Evolutionary conservation across 371 early-diverging fungal genomes (phyloP).

Genomic region (Dinochytrium kinnereticum): DNA sequence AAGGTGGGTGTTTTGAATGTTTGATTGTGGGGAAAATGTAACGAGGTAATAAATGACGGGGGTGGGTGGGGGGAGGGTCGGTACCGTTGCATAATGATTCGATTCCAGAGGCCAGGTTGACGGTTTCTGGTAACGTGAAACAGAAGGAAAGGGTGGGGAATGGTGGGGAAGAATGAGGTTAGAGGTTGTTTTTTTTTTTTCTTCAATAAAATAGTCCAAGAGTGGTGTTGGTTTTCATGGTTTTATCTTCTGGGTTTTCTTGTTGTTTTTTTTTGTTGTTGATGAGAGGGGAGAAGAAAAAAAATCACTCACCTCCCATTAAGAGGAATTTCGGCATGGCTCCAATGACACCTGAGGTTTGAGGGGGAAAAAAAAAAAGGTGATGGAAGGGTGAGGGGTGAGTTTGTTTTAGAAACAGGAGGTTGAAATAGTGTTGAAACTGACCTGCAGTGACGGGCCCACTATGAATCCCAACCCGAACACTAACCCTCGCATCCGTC

Average conservation of each 20-base stretch:
- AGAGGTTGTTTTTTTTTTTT: not conserved
- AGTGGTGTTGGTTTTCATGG: not conserved
- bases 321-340: constrained; percentile 19
- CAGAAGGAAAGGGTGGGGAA: too few relatives aligned
- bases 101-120: constrained; percentile 30
- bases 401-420: not conserved
- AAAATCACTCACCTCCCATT: constrained; percentile 23
- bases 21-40: too few relatives aligned
- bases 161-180: not conserved
- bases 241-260: not conserved
- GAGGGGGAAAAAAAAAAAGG: not conserved
- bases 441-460: constrained; percentile 30
- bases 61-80: constrained; percentile 14
- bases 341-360: constrained; percentile 20
- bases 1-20: too few relatives aligned
- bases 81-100: constrained; percentile 20
- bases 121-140: constrained; percentile 32
- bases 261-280: not conserved
- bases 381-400: not conserved
- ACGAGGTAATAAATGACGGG: constrained; percentile 10
- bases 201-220: not conserved
- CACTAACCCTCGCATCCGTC: constrained; percentile 6
- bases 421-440: not conserved
- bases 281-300: not conserved
- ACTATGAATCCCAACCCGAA: constrained; percentile 30